phyloP scores from a whole-genome alignment of 192 early-diverging fungal species.

The Coemansia sp. region DNA sequence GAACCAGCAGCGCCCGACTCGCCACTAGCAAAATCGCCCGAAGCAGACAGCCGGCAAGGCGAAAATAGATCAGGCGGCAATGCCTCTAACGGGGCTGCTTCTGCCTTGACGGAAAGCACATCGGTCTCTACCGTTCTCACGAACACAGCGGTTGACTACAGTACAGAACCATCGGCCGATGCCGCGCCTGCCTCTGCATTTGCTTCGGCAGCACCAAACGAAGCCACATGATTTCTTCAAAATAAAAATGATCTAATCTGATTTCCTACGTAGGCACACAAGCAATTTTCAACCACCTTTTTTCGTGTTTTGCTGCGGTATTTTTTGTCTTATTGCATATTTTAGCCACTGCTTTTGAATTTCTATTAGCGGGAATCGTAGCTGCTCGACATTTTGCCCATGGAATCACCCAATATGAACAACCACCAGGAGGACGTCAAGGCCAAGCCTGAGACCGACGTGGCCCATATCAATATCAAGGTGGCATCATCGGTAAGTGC shows the following conservation, averaged over 20 bases:
- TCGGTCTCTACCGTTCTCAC: too few species aligned
- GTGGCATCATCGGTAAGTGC: constrained; percentile 78
- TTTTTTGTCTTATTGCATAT: not conserved
- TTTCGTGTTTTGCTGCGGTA: not conserved
- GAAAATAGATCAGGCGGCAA: not conserved
- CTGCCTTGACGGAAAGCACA: not conserved
- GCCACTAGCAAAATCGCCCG: constrained; percentile 21
- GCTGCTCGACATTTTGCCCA: not conserved
- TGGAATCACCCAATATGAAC: constrained; percentile 1
- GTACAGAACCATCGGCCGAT: not conserved
- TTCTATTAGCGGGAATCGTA: not conserved
- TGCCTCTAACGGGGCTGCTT: not conserved
- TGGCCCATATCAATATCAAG: constrained; percentile 84
- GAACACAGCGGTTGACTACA: not conserved
- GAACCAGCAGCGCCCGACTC: constrained; percentile 36
- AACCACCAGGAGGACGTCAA: constrained; percentile 35
- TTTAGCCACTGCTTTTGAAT: not conserved
- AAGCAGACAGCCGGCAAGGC: constrained; percentile 3
- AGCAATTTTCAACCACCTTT: too few species aligned
- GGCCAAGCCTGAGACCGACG: constrained; percentile 58
- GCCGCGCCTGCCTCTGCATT: not conserved
- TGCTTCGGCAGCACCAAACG: not conserved
- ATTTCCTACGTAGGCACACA: not conserved
- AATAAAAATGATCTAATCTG: not conserved
- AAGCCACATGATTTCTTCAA: not conserved